These are phyloP conservation scores for Mycena pura DNA, from an alignment of 768 basidiomycete genomes.

Conservation along the genomic window DNA sequence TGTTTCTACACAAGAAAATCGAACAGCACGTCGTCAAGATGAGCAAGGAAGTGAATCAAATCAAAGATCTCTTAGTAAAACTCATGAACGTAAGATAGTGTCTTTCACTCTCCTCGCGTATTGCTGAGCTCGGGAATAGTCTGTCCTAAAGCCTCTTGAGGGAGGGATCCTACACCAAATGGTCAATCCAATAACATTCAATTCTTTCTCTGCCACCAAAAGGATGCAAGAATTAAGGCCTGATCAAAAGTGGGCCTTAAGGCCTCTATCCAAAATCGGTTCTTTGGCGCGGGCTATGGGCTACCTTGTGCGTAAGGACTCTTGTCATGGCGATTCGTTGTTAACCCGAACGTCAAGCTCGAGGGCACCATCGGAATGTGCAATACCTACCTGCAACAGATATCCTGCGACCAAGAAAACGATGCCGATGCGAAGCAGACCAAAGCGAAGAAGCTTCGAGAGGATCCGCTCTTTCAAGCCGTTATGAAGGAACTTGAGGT, in stretches of 20 bases:
- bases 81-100: conserved; percentile 72
- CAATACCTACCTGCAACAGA: conserved; percentile 63
- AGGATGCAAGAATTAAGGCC: conserved; percentile 45
- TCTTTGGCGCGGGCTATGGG: conserved; percentile 82
- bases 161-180: conserved; percentile 51
- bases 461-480: conserved; percentile 66
- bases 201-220: conserved; percentile 65
- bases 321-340: not conserved
- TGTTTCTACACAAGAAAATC: conserved; percentile 58
- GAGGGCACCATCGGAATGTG: conserved; percentile 87
- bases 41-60: conserved; percentile 65
- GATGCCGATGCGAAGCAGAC: conserved; percentile 39
- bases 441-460: conserved; percentile 54
- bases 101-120: not conserved
- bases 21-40: conserved; percentile 81
- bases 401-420: conserved; percentile 47
- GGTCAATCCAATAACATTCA: conserved; percentile 66
- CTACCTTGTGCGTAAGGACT: conserved; percentile 72
- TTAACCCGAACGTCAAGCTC: conserved; percentile 53
- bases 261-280: conserved; percentile 57
- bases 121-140: conserved; percentile 28
- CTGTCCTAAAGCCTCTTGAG: conserved; percentile 42
- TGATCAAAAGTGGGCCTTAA: conserved; percentile 57
- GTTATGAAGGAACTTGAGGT: conserved; percentile 71
- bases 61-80: conserved; percentile 71